Conservation (phyloP, 805 yeast species). For the Yamadazyma olivae region DNA sequence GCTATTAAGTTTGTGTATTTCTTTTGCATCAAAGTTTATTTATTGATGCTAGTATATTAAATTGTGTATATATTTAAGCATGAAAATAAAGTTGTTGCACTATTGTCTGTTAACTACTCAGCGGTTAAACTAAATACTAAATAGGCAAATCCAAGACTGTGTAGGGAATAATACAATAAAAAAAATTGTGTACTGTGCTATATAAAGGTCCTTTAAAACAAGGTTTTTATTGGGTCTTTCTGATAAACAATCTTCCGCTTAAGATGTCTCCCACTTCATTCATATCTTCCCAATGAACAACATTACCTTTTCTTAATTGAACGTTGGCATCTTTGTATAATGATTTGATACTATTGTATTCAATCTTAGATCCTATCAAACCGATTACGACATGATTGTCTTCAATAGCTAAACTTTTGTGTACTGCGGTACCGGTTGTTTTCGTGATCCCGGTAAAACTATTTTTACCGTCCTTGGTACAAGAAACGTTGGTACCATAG, state of each 20-base stretch:
- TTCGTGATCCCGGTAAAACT: not conserved
- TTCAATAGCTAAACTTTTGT: not conserved
- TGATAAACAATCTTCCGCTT: conserved; percentile 55
- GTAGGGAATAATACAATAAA: too few relatives aligned
- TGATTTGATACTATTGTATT: conserved; percentile 52
- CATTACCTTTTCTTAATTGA: conserved; percentile 60
- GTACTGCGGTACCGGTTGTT: not conserved
- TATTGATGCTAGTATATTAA: too few relatives aligned
- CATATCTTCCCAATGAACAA: conserved; percentile 66
- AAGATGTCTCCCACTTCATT: conserved; percentile 61
- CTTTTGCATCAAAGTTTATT: too few relatives aligned
- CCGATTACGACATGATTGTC: conserved; percentile 54
- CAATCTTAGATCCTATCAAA: conserved; percentile 62
- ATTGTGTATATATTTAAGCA: too few relatives aligned
- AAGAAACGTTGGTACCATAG: conserved; percentile 20
- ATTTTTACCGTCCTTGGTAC: not conserved
- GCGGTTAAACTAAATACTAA: too few relatives aligned
- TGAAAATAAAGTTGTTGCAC: too few relatives aligned
- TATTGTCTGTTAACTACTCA: too few relatives aligned
- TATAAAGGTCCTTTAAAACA: too few relatives aligned
- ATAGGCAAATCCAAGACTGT: too few relatives aligned
- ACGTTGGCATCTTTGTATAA: conserved; percentile 65
- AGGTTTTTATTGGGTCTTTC: too few relatives aligned
- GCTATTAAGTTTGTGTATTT: too few relatives aligned
- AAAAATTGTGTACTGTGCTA: too few relatives aligned